Evolutionary conservation across 257 asterid genomes (phyloP), one percentile per base, ranked within the genome.

Genomic region (Jacaranda copaia): DNA sequence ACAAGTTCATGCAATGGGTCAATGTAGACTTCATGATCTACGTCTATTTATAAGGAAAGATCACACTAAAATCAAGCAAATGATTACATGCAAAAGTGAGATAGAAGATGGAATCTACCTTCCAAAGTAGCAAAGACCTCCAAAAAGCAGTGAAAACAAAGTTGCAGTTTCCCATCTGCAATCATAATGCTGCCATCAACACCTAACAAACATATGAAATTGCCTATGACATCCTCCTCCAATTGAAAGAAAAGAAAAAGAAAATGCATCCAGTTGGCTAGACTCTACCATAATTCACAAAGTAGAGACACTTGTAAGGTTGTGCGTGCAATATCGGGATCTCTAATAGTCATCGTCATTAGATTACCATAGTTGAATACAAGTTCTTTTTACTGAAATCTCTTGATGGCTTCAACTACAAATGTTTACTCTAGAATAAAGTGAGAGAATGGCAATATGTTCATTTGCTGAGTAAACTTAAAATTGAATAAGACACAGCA

Each of bases 101-200:
- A 25, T 25, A 25, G 32, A 25, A 25, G 32, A 25, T 25, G 32
- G 32, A 25, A 52, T 35, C 62, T 69, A 94, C 98, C 97, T 94
- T 86, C 98, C 97, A 72, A 80, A 84, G 89, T 81, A 89, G 89
- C 98, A 92, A 74, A 94, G 84, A 74, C 98, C 93, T 74, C 98
- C 98, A 61, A 94, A 77, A 81, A 92, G 83, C 85, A 88, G 73
- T 25, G 97, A 88, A 86, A 94, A 94, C 81, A 92, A 76, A 40
- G 97, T 85, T 40, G 96, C 98, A 51, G 91, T 78, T 87, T 89
- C 98, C 98, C 97, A 94, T 90, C 98, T 94, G 97, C 97, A 94
- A 87, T 90, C 76, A 92, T 71, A 94, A 89, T 81, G 94, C 90
- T 80, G 85, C 78, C 87, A 80, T 94, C 93, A 94, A 88, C 88